A percentile compares a stretch with the other conserved stretches of the same genome.
Conservation (phyloP, 495 filamentous ascomycete genomes). For the Neurospora sp. region DNA sequence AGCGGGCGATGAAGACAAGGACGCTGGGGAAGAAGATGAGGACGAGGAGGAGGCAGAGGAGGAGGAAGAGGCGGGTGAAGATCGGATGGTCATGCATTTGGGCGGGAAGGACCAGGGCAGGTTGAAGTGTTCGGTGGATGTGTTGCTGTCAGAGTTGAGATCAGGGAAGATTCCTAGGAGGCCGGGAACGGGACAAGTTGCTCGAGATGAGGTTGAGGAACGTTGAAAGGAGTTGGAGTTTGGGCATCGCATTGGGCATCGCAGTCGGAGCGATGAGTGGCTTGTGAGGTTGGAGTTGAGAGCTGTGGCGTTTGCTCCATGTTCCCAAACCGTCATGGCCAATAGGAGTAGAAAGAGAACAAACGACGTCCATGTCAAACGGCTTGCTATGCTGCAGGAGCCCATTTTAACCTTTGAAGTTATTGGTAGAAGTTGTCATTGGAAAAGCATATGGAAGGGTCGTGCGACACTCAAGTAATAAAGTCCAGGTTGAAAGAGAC, state of each 20-base stretch:
- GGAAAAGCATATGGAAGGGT: background rate
- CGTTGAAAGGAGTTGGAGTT: background rate
- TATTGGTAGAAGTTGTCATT: background rate
- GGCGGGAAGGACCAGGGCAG: constrained; percentile 12
- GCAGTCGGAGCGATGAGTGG: background rate
- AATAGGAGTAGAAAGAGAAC: background rate
- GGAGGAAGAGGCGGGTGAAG: too few relatives aligned
- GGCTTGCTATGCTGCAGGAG: background rate
- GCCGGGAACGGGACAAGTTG: background rate
- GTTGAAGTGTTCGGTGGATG: background rate
- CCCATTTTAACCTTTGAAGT: background rate
- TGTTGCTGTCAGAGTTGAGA: too few relatives aligned
- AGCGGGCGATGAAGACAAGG: too few relatives aligned
- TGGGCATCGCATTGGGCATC: background rate
- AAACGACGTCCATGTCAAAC: background rate
- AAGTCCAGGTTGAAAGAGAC: background rate
- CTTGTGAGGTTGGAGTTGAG: too few relatives aligned
- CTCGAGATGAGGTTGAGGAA: too few relatives aligned
- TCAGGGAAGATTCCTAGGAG: background rate
- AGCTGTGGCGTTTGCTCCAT: too few relatives aligned
- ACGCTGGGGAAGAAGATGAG: too few relatives aligned
- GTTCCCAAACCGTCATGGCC: too few relatives aligned
- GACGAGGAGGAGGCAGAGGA: too few relatives aligned
- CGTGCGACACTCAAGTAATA: background rate
- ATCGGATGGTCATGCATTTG: background rate